Conservation (phyloP, 2,329 filamentous ascomycete genomes). For the Xenosphaeropsis pyriputrescens region DNA sequence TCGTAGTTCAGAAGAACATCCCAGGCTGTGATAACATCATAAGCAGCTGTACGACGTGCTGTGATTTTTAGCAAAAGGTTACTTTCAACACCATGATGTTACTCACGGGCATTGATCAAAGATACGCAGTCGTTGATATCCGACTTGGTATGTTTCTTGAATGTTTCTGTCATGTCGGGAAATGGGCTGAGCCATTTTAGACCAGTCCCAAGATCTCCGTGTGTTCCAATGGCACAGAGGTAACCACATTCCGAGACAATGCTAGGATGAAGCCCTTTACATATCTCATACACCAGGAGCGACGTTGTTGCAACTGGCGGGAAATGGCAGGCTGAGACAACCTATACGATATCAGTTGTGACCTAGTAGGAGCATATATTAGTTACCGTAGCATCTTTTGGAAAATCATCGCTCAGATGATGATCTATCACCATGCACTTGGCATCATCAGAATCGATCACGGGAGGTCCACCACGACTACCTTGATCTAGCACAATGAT, state of each 20-base stretch:
- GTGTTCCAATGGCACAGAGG: slow-evolving; percentile 49
- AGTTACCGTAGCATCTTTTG: slow-evolving; percentile 20
- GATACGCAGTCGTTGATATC: slow-evolving; percentile 46
- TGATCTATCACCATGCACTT: slow-evolving; percentile 49
- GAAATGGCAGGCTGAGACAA: slow-evolving; percentile 47
- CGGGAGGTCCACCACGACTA: slow-evolving; percentile 34
- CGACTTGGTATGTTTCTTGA: slow-evolving; percentile 47
- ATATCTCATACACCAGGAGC: slow-evolving; percentile 49
- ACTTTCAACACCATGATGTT: background rate
- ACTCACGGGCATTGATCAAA: slow-evolving; percentile 41
- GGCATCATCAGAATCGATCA: slow-evolving; percentile 30
- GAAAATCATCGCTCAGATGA: slow-evolving; percentile 42
- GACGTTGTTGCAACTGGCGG: slow-evolving; percentile 52
- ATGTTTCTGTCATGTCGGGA: slow-evolving; percentile 44
- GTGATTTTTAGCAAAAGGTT: background rate
- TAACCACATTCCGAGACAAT: slow-evolving; percentile 37
- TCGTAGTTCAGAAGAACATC: slow-evolving; percentile 33
- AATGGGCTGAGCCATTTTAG: slow-evolving; percentile 54
- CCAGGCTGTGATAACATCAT: slow-evolving; percentile 47
- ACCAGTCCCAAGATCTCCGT: slow-evolving; percentile 49
- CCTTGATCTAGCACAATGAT: slow-evolving; percentile 55
- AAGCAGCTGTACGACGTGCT: slow-evolving; percentile 42
- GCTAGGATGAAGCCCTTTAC: slow-evolving; percentile 34
- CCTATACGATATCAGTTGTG: slow-evolving; percentile 21
- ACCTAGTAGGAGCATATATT: background rate